Percentiles rank a stretch among this genome's conserved stretches.
Conservation (phyloP, 2,329 filamentous ascomycete species). For the Ophiostoma novo-ulmi region DNA sequence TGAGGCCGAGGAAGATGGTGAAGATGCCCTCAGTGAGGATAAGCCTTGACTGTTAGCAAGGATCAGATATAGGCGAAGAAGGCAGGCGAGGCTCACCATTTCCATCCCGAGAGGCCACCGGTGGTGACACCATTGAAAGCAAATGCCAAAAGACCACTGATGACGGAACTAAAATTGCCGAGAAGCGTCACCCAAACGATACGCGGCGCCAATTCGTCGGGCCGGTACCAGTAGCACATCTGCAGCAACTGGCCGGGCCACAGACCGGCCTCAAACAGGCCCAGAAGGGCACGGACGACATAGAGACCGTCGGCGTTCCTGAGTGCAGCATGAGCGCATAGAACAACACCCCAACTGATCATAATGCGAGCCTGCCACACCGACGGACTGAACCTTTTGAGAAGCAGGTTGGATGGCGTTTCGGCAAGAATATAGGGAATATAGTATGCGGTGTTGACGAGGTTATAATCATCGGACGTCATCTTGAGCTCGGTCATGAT, state of each 20-base stretch:
- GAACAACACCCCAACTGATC: constrained; percentile 48
- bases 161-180: neutral
- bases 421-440: constrained; percentile 72
- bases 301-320: constrained; percentile 45
- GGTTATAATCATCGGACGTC: constrained; percentile 39
- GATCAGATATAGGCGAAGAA: neutral
- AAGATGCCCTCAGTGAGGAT: neutral
- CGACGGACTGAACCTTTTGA: constrained; percentile 68
- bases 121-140: neutral
- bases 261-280: constrained; percentile 60
- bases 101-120: neutral
- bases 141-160: neutral
- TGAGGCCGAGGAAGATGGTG: neutral
- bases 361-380: constrained; percentile 74
- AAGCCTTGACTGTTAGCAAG: neutral
- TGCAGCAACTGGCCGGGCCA: constrained; percentile 57
- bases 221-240: constrained; percentile 45
- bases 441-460: constrained; percentile 39
- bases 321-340: constrained; percentile 51
- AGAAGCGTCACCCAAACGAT: constrained; percentile 44
- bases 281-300: constrained; percentile 52
- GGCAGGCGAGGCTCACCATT: neutral
- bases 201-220: constrained; percentile 43
- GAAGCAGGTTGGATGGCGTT: constrained; percentile 68
- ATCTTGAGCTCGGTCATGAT: constrained; percentile 40